Base-by-base conservation (phyloP, 805 yeast species). In the Cyberlindnera amylophila region DNA sequence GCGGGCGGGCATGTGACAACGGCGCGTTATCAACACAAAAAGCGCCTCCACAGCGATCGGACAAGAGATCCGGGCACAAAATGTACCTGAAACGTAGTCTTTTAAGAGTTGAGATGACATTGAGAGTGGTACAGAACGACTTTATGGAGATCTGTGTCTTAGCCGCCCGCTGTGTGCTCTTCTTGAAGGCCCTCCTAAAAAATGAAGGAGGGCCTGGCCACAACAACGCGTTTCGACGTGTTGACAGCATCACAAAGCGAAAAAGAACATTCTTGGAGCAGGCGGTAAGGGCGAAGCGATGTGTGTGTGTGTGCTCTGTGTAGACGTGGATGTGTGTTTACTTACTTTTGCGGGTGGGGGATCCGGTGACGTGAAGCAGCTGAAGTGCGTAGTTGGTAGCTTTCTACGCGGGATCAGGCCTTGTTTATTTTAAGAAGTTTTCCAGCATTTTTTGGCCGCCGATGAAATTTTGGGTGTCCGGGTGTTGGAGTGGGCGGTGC, bases 391-490 rank as follows among this genome's bases (percentile, higher is more conserved):
- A 15, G 17, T 32, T 33, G 26, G 26, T 18, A 7, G 18, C 31
- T n/a, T 18, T 36, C 29, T 14, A 34, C 36, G 33, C 40, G 39
- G 34, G 41, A 40, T 38, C 39, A 32, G 32, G 26, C 34, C 44
- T 36, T 47, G 50, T 47, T 47, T 43, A 47, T 47, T 47, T 43
- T 41, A 41, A 44, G 50, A 47, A 46, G 44, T 46, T 43, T 43
- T 45, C n/a, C 49, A 44, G 36, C 38, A 9, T 35, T 33, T 36
- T 33, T 34, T 44, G 36, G 28, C 34, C 36, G 45, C 31, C 19
- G 23, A 32, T 36, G 47, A 44, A 44, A 34, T 36, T 24, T 3
- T 13, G 19, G 48, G 42, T 44, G 48, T 44, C n/a, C 36, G 48
- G 48, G 36, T 40, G 39, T 44, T 14, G 27, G 7, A 10, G 23